Percentiles rank a stretch among this genome's conserved stretches.
Evolutionary conservation across 2,329 filamentous ascomycete genomes (phyloP).

Genomic region (Alternaria solani): DNA sequence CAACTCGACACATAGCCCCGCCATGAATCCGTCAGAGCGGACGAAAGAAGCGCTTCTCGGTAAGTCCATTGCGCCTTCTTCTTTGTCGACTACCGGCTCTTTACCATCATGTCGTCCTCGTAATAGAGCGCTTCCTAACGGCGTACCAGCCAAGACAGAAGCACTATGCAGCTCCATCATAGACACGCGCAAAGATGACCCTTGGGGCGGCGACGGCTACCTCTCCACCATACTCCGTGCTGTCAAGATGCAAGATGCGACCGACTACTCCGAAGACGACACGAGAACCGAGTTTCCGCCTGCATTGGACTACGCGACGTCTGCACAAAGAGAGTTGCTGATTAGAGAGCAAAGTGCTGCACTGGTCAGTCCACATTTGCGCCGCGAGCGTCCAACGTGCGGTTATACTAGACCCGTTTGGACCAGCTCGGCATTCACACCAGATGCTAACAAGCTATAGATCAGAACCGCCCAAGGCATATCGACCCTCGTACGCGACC

Average conservation of each 20-base stretch:
- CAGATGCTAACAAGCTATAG: conserved; percentile 31
- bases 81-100: neutral
- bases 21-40: conserved; percentile 53
- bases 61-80: conserved; percentile 16
- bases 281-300: conserved; percentile 16
- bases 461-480: conserved; percentile 70
- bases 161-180: conserved; percentile 53
- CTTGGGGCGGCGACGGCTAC: conserved; percentile 44
- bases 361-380: conserved; percentile 54
- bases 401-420: neutral
- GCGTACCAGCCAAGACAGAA: conserved; percentile 49
- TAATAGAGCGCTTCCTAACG: neutral
- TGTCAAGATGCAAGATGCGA: conserved; percentile 58
- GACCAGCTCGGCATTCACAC: neutral
- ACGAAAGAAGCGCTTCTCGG: conserved; percentile 53
- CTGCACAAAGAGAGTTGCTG: conserved; percentile 65
- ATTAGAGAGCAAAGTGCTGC: conserved; percentile 67
- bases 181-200: conserved; percentile 53
- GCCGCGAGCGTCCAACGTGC: neutral
- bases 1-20: neutral
- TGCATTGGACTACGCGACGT: conserved; percentile 61
- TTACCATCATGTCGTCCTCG: neutral
- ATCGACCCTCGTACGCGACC: conserved; percentile 65
- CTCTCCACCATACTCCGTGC: conserved; percentile 64
- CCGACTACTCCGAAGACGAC: conserved; percentile 19